These are phyloP conservation scores for Solanum commersonii DNA, from an alignment of 257 asterid genomes.

Conservation along the genomic window DNA sequence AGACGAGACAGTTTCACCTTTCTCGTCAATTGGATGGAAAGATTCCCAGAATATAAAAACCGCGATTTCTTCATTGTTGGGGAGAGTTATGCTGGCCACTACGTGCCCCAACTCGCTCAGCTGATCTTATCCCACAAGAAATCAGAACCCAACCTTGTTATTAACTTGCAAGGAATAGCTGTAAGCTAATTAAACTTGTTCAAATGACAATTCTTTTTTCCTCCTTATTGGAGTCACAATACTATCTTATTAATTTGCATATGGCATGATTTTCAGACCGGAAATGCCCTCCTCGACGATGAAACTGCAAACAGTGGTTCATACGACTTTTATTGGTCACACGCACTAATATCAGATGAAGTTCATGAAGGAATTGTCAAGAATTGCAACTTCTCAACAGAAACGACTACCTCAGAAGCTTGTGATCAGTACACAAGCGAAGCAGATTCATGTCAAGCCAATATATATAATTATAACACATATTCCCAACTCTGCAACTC, in stretches of 20 bases:
- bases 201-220: neutral
- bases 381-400: slow-evolving; percentile 35
- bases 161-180: slow-evolving; percentile 10
- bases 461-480: slow-evolving; percentile 22
- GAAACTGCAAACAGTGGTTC: slow-evolving; percentile 18
- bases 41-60: slow-evolving; percentile 9
- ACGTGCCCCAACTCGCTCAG: slow-evolving; percentile 8
- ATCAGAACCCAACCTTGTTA: neutral
- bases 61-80: slow-evolving; percentile 9
- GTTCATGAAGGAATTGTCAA: slow-evolving; percentile 26
- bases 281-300: slow-evolving; percentile 42
- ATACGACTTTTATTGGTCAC: slow-evolving; percentile 44
- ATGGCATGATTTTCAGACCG: slow-evolving; percentile 31
- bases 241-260: neutral
- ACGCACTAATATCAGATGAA: slow-evolving; percentile 60
- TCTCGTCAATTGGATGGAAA: slow-evolving; percentile 10
- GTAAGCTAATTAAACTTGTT: neutral
- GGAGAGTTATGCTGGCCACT: slow-evolving; percentile 15
- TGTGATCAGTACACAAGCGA: slow-evolving; percentile 6
- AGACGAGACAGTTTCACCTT: neutral
- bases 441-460: slow-evolving; percentile 10
- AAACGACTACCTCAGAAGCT: neutral
- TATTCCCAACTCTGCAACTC: slow-evolving; percentile 45
- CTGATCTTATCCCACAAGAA: neutral
- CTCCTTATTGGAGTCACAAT: neutral